Evolutionary conservation across 1,284 basidiomycete species (phyloP).

Genomic region (Somion occarium): DNA sequence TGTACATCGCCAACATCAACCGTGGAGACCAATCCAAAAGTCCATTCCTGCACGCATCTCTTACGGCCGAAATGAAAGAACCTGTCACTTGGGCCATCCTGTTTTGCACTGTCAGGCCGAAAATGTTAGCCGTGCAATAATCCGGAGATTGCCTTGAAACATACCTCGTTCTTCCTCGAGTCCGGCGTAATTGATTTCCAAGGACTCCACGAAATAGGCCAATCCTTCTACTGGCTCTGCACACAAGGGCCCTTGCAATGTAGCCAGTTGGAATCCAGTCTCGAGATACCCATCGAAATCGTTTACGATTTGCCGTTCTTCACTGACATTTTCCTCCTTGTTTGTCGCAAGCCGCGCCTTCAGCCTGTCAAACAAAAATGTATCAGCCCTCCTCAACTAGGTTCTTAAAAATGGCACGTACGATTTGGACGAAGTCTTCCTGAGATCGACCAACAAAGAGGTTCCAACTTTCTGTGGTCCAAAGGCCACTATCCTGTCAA

Average conservation of each 20-base stretch:
- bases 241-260: conserved; percentile 91
- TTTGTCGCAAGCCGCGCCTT: background rate
- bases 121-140: background rate
- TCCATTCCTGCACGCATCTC: conserved; percentile 86
- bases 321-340: conserved; percentile 17
- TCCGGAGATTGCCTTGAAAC: conserved; percentile 25
- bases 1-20: conserved; percentile 97
- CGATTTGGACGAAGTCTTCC: conserved; percentile 38
- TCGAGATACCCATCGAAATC: conserved; percentile 86
- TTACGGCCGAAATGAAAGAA: conserved; percentile 83
- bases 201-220: conserved; percentile 83
- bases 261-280: conserved; percentile 93
- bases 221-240: conserved; percentile 94
- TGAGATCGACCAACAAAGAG: conserved; percentile 79
- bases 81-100: conserved; percentile 69
- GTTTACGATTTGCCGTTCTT: conserved; percentile 20
- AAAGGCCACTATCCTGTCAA: conserved; percentile 84
- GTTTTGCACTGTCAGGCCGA: conserved; percentile 18
- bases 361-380: conserved; percentile 34
- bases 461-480: conserved; percentile 87
- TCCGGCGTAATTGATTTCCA: conserved; percentile 60
- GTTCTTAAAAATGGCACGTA: conserved; percentile 31
- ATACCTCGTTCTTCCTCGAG: conserved; percentile 62
- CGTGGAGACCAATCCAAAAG: conserved; percentile 97
- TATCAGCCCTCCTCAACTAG: background rate